Percentiles rank a stretch among this genome's conserved stretches.
phyloP scores from a whole-genome alignment of 768 basidiomycete species.

The Tylopilus intermedius region DNA sequence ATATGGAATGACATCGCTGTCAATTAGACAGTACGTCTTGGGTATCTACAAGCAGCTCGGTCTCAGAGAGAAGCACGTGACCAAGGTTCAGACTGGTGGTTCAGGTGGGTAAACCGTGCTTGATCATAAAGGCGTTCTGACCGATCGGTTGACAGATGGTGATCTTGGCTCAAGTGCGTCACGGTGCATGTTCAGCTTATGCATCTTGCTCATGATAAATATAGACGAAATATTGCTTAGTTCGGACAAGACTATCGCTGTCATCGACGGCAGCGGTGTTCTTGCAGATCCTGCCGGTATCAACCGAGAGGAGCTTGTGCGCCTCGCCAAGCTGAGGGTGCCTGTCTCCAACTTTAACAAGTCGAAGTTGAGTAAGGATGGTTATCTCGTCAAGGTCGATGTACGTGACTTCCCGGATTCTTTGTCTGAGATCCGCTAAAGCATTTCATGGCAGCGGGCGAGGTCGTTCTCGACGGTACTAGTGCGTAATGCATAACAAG shows the following conservation, averaged over 20 bases:
- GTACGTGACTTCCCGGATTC: slow-evolving; percentile 46
- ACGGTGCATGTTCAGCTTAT: background rate
- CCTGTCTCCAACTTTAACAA: slow-evolving; percentile 79
- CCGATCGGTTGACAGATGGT: slow-evolving; percentile 54
- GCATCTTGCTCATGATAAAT: slow-evolving; percentile 2
- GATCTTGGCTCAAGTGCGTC: slow-evolving; percentile 91
- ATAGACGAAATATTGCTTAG: slow-evolving; percentile 92
- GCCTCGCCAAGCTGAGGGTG: slow-evolving; percentile 81
- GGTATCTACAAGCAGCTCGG: slow-evolving; percentile 95
- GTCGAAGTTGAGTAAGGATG: slow-evolving; percentile 85
- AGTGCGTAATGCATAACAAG: too few species aligned
- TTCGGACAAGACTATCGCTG: slow-evolving; percentile 88
- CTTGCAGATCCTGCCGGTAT: slow-evolving; percentile 87
- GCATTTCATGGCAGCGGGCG: slow-evolving; percentile 58
- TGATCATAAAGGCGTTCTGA: background rate
- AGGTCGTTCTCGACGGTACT: slow-evolving; percentile 88
- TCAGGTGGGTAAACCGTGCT: slow-evolving; percentile 45
- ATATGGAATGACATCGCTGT: slow-evolving; percentile 92
- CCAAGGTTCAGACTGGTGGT: slow-evolving; percentile 96
- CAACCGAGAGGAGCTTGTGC: slow-evolving; percentile 80
- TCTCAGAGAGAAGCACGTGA: slow-evolving; percentile 89
- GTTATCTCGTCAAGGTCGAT: slow-evolving; percentile 92
- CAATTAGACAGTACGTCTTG: slow-evolving; percentile 89
- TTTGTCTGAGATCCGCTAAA: slow-evolving; percentile 5
- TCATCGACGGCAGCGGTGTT: slow-evolving; percentile 97